Evolutionary conservation across 1,139 yeast genomes (phyloP).

Genomic region (Blastobotrys petasosporus): DNA sequence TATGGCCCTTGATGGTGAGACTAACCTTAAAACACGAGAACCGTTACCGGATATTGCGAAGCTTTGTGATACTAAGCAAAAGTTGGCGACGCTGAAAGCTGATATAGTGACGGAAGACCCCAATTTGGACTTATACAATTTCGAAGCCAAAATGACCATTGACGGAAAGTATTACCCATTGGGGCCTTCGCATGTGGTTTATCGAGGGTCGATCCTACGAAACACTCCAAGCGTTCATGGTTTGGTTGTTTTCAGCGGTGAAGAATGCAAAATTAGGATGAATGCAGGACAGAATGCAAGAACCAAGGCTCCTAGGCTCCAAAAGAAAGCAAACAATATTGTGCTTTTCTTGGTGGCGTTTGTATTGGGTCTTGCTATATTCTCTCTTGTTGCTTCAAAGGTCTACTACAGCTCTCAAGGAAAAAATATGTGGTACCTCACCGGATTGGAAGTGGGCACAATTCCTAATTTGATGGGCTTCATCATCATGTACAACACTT

Average conservation of each 20-base stretch:
- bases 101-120: conserved; percentile 75
- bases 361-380: conserved; percentile 66
- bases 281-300: conserved; percentile 87
- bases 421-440: conserved; percentile 61
- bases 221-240: conserved; percentile 74
- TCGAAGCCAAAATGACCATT: conserved; percentile 62
- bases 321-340: conserved; percentile 71
- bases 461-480: conserved; percentile 93
- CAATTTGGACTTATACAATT: conserved; percentile 81
- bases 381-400: conserved; percentile 77
- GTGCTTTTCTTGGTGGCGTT: conserved; percentile 83
- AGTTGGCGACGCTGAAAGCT: conserved; percentile 38
- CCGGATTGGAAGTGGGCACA: conserved; percentile 69
- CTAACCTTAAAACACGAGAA: conserved; percentile 69
- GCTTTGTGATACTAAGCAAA: conserved; percentile 44
- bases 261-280: conserved; percentile 93
- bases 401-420: conserved; percentile 43
- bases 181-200: conserved; percentile 72
- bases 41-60: conserved; percentile 62
- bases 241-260: conserved; percentile 85
- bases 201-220: conserved; percentile 83
- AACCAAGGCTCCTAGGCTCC: conserved; percentile 89
- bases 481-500: conserved; percentile 92
- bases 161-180: conserved; percentile 47
- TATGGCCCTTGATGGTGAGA: conserved; percentile 97